Percentiles rank a stretch among this genome's conserved stretches.
Conservation (phyloP, 139 green algal genomes). For the Chlorella sp. region DNA sequence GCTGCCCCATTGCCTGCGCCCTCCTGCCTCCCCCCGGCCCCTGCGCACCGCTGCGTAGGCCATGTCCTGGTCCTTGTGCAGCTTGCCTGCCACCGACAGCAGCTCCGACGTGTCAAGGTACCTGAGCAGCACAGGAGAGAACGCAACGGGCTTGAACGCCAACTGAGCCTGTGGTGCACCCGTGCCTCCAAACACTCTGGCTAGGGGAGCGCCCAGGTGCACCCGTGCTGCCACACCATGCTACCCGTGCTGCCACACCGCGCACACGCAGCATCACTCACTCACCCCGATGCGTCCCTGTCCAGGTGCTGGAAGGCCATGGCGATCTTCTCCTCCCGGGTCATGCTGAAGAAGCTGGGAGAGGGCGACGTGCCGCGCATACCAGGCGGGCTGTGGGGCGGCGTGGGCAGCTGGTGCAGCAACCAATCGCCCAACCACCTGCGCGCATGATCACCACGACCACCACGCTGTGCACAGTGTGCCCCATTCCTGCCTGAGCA, state of each 20-base stretch:
- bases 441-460: no score
- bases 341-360: background rate
- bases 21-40: background rate
- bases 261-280: no score
- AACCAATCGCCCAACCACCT: background rate
- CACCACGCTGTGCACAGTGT: no score
- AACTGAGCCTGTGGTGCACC: no score
- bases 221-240: no score
- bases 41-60: background rate
- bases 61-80: constrained; percentile 10
- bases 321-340: background rate
- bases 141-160: no score
- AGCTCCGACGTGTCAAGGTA: constrained; percentile 2
- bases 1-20: background rate
- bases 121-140: background rate
- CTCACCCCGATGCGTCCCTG: background rate
- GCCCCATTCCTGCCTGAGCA: no score
- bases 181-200: no score
- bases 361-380: background rate
- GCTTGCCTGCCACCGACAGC: constrained; percentile 4
- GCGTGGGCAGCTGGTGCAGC: background rate
- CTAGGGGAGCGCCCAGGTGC: no score
- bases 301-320: background rate
- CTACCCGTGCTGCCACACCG: no score
- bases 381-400: background rate